Evolutionary conservation across 2,329 filamentous ascomycete genomes (phyloP), one percentile per base, ranked within the genome.

Genomic region (Aspergillus pseudotamarii): DNA sequence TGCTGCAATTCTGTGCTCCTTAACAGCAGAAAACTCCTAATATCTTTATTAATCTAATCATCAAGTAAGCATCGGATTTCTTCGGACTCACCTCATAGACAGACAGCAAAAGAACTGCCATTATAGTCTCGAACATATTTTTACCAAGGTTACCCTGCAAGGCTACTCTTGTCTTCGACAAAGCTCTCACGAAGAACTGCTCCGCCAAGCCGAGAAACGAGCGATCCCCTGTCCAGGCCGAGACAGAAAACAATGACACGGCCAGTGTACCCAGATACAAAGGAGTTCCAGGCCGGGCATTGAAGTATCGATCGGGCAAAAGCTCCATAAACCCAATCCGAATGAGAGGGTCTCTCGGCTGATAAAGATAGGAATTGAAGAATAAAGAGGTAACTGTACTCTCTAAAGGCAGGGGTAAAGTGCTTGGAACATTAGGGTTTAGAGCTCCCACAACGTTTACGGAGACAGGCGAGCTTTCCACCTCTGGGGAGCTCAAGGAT

Each of bases 281-380:
- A 56, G 67, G 66, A 6, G 73, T 74, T 4, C 64, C 69, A 28
- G 58, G 41, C 4, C 58, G 48, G 4, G 70, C 59, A 21, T 68
- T 67, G 6, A 64, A 67, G 50, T 69, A 74, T 14, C 64, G 64
- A 21, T 59, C 53, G 0, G 73, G 73, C 21, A 75, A 57, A 19
- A 73, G 62, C 9, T 74, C 72, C 71, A 75, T 71, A 45, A 73
- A 73, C 1, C 73, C 72, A 36, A 66, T 63, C 11, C 66, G 59
- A 3, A 73, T 66, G 2, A 72, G 60, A 10, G 69, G 71, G 41
- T 72, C 73, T 38, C 68, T 68, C 1, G 70, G 72, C 3, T 69
- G 60, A 53, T 72, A 73, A 6, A 75, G 50, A 58, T 69, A 74
- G 5, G 72, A 74, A 57, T 72, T 74, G 57, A 75, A 74, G 38